Base-by-base conservation (phyloP, 805 yeast genomes). In the Saccharomycopsis guyanensis region DNA sequence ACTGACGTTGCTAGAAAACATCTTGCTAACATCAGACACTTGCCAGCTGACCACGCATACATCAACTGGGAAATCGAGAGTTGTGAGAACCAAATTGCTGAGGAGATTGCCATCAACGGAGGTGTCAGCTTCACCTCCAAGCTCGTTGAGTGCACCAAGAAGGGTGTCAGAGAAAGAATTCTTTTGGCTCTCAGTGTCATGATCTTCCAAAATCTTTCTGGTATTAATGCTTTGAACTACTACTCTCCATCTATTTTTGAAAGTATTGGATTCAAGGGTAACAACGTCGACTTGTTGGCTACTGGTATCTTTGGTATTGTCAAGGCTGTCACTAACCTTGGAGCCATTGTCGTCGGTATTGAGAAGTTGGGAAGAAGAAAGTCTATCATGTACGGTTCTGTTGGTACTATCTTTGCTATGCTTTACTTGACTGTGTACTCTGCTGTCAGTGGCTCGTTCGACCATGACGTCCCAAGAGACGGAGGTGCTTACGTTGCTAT, bases 301-400 rank as follows among this genome's bases (percentile, higher is more conserved):
- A 73, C 78, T 5, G 80, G 80, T 43, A 60, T 74, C 45, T 73
- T 73, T 57, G 80, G 80, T 24, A 60, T 73, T 32, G 60, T 73
- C 39, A 74, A 74, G 52, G 71, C 66, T 13, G 61, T 62, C n/a
- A 68, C 69, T 27, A 66, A 73, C 18, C 57, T 69, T 31, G 53
- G 69, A 18, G 72, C 73, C 71, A 63, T 71, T 12, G 61, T 71
- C 45, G 61, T 68, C 45, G 60, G 73, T 38, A 73, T 73, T 38
- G 79, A 74, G 49, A 59, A 58, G 7, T 62, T 62, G 44, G 78
- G 78, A 7, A 65, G 78, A 47, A 66, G 75, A 25, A 54, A 63
- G 4, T 66, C 74, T 4, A 61, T 71, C 40, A 53, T 71, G 44
- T 55, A 55, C 34, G 66, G 68, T 19, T 59, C 72, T 1, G 45